Conservation (phyloP, 2,329 filamentous ascomycete genomes). For the Pseudopithomyces chartarum region DNA sequence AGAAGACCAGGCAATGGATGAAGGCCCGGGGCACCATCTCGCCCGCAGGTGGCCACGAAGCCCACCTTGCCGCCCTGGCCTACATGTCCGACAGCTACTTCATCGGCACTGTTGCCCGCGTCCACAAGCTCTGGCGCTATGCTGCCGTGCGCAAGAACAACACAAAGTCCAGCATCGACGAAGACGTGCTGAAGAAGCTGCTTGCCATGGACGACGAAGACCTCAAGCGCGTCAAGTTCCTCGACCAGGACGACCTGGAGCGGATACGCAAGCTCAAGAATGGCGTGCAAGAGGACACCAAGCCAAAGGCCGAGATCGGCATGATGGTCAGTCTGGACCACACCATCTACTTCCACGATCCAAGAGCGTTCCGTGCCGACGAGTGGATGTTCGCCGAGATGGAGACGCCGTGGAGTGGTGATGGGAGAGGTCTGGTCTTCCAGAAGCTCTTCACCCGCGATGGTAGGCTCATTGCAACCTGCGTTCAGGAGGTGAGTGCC, state of each 20-base stretch:
- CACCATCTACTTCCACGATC: slow-evolving; percentile 60
- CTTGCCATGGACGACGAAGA: slow-evolving; percentile 52
- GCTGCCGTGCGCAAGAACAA: slow-evolving; percentile 52
- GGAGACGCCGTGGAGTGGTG: slow-evolving; percentile 79
- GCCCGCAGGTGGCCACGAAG: slow-evolving; percentile 72
- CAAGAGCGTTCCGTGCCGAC: slow-evolving; percentile 56
- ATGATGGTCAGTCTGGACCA: slow-evolving; percentile 88
- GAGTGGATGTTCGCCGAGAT: slow-evolving; percentile 83
- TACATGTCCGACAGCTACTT: slow-evolving; percentile 95
- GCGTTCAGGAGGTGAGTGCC: slow-evolving; percentile 71
- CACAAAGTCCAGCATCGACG: slow-evolving; percentile 46
- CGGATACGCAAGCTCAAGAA: slow-evolving; percentile 41
- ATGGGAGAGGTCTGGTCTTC: slow-evolving; percentile 75
- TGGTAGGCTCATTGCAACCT: slow-evolving; percentile 76
- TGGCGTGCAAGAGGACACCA: slow-evolving; percentile 53
- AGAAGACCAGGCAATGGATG: slow-evolving; percentile 72
- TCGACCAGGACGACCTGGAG: slow-evolving; percentile 59
- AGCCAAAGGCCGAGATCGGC: slow-evolving; percentile 66
- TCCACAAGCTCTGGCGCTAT: slow-evolving; percentile 81
- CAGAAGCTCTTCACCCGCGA: slow-evolving; percentile 75
- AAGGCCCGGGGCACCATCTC: slow-evolving; percentile 76
- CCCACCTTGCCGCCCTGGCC: slow-evolving; percentile 84
- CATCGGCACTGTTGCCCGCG: slow-evolving; percentile 82
- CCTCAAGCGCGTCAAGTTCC: slow-evolving; percentile 47
- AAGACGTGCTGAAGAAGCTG: slow-evolving; percentile 51